Conservation (phyloP, 2,329 filamentous ascomycete genomes). For the Botrytis fragariae region DNA sequence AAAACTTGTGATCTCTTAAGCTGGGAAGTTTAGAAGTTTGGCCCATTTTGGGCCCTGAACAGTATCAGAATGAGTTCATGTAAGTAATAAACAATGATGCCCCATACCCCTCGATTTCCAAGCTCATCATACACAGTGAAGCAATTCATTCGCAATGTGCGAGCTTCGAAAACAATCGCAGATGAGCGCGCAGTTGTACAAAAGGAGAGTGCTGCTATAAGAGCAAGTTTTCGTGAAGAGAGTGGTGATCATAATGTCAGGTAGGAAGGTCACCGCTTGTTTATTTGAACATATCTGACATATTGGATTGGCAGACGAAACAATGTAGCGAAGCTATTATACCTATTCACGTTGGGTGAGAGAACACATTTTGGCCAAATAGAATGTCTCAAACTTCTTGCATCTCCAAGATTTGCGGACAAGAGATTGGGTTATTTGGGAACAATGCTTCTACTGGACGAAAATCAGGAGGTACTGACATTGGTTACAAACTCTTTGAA, state of each 20-base stretch:
- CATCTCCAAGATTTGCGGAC: constrained; percentile 95
- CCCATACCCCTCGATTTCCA: constrained; percentile 23
- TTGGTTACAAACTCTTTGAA: constrained; percentile 97
- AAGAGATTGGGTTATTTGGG: constrained; percentile 94
- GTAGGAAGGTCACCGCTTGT: constrained; percentile 50
- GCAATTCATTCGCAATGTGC: constrained; percentile 99
- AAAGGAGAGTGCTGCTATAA: constrained; percentile 96
- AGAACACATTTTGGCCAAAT: constrained; percentile 99
- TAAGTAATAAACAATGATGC: constrained; percentile 28
- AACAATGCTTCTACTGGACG: constrained; percentile 92
- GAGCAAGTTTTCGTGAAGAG: constrained; percentile 96
- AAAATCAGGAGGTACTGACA: constrained; percentile 97
- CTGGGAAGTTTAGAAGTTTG: constrained; percentile 30
- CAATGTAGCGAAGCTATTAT: constrained; percentile 97
- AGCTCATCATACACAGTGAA: constrained; percentile 64
- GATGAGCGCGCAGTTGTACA: constrained; percentile 98
- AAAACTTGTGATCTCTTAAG: constrained; percentile 10
- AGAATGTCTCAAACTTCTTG: constrained; percentile 95
- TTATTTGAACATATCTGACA: constrained; percentile 10
- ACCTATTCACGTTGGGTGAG: constrained; percentile 96
- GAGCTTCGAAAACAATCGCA: constrained; percentile 97
- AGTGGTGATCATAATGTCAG: constrained; percentile 87
- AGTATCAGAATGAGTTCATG: constrained; percentile 39
- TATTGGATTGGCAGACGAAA: constrained; percentile 66
- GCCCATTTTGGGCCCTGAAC: constrained; percentile 37